phyloP scores from a whole-genome alignment of 495 filamentous ascomycete genomes.

The Trichoderma gamsii region DNA sequence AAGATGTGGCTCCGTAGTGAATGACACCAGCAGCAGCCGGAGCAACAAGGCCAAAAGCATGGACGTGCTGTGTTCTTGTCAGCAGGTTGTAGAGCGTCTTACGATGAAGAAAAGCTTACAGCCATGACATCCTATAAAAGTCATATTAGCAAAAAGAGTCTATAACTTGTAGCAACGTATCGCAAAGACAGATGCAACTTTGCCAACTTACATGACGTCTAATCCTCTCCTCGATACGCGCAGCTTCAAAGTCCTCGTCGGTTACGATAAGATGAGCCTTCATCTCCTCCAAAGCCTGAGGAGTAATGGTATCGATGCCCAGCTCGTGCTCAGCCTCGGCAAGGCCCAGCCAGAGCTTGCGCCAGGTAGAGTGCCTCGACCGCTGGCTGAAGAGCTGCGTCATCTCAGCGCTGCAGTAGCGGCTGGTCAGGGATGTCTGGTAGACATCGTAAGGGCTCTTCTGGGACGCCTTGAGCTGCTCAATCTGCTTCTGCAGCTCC shows the following conservation, averaged over 20 bases:
- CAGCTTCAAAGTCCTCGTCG: constrained; percentile 73
- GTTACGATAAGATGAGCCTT: constrained; percentile 61
- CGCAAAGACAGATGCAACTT: constrained; percentile 23
- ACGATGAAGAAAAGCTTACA: constrained; percentile 8
- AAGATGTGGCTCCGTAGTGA: constrained; percentile 61
- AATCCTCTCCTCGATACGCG: constrained; percentile 72
- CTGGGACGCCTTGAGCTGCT: constrained; percentile 7
- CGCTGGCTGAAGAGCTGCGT: constrained; percentile 62
- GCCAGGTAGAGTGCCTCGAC: constrained; percentile 68
- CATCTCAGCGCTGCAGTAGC: constrained; percentile 63
- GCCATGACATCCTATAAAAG: constrained; percentile 54
- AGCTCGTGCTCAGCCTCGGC: constrained; percentile 76
- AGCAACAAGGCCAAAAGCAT: constrained; percentile 62
- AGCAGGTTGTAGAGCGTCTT: background rate
- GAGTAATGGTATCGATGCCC: constrained; percentile 54
- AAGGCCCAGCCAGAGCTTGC: constrained; percentile 74
- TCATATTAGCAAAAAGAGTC: background rate
- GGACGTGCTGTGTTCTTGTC: constrained; percentile 50
- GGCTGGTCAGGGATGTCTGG: constrained; percentile 65
- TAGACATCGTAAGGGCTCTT: constrained; percentile 18
- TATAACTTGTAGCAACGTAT: background rate
- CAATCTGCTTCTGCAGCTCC: constrained; percentile 12
- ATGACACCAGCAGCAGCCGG: constrained; percentile 83
- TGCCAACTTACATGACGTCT: constrained; percentile 44
- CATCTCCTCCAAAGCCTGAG: constrained; percentile 72